Base-by-base conservation (phyloP, 2,329 filamentous ascomycete genomes). In the Fusarium sp. region DNA sequence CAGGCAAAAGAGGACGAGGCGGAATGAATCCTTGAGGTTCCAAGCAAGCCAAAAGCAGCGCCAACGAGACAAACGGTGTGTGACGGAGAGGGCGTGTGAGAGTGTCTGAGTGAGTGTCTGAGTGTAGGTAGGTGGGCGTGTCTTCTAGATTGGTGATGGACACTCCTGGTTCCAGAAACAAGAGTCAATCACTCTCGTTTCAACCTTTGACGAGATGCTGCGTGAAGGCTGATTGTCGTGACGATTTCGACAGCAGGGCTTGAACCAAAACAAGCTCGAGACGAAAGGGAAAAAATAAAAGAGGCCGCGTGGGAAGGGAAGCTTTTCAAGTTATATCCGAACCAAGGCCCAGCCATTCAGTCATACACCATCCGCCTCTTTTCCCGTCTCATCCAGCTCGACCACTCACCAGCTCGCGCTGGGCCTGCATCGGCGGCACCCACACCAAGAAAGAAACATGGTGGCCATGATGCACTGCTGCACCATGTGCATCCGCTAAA, bases 271-370 rank as follows among this genome's bases (percentile, higher is more conserved):
- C 27, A 53, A 51, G 38, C 16, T 36, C 29, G 25, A 50, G 50
- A 36, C 50, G 10, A 53, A 53, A 53, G 25, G 25, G 14, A 51
- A 51, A 18, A 31, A 31, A 16, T 7, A 25, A 25, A 27, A 51
- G 27, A 33, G 27, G 27, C 31, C 50, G 50, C 50, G 50, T 38
- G 54, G 50, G 31, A 59, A 46, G 58, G 62, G 67, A 70, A 69
- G 57, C 51, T 58, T 67, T 69, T 25, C 62, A 67, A 60, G 67
- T 67, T 70, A 59, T 70, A 70, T 69, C 54, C 34, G 33, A 69
- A 49, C 29, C 33, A 50, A 27, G 44, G 42, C 50, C 40, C 51
- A 64, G 56, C 63, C 66, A 69, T 69, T 69, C 49, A 27, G 58
- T 58, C 50, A 58, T 58, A n/a, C 38, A 31, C 38, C 38, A 27